phyloP scores from a whole-genome alignment of 164 flowering plant species.

The Hamamelis virginiana region DNA sequence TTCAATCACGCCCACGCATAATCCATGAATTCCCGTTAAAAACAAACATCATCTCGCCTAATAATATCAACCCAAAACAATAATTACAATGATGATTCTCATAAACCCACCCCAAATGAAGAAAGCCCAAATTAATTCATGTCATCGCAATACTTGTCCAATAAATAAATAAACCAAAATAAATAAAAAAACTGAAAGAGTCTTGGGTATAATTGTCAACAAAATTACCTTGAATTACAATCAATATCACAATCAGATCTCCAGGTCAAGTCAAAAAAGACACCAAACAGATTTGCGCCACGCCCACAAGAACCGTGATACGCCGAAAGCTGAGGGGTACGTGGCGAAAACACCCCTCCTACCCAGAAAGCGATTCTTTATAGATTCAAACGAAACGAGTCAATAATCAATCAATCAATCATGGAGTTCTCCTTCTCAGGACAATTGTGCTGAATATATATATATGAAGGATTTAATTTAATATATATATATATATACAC shows the following conservation, averaged over 20 bases:
- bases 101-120: too few species aligned
- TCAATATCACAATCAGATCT: conserved; percentile 1
- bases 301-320: conserved; percentile 6
- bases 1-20: conserved; percentile 6
- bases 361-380: conserved; percentile 15
- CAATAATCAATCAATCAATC: too few species aligned
- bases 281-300: conserved; percentile 8
- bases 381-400: too few species aligned
- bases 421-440: too few species aligned
- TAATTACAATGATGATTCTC: not conserved
- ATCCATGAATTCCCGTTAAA: conserved; percentile 1
- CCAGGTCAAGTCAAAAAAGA: not conserved
- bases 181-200: not conserved
- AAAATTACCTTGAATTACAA: conserved; percentile 3
- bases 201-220: too few species aligned
- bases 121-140: not conserved
- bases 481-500: too few species aligned
- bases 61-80: not conserved
- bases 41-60: not conserved
- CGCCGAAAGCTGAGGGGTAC: not conserved
- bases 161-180: not conserved
- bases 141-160: not conserved
- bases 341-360: not conserved
- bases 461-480: too few species aligned
- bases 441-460: too few species aligned